phyloP scores from a whole-genome alignment of 257 asterid species.

The Fraxinus pennsylvanica region DNA sequence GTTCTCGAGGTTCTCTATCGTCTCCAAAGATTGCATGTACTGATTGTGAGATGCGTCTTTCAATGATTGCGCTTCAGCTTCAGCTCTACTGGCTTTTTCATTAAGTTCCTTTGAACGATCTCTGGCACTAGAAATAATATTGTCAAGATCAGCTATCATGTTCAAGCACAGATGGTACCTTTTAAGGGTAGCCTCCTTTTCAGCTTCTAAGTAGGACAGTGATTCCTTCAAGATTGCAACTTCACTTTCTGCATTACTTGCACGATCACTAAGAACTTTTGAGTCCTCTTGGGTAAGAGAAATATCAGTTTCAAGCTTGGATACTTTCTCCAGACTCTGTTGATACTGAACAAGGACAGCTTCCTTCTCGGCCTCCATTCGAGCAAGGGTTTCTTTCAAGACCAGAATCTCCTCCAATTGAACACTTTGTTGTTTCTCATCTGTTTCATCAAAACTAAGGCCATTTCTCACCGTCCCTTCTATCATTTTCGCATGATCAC shows the following conservation, averaged over 20 bases:
- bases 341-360: slow-evolving; percentile 67
- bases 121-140: slow-evolving; percentile 40
- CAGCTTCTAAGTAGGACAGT: slow-evolving; percentile 63
- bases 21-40: slow-evolving; percentile 69
- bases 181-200: slow-evolving; percentile 69
- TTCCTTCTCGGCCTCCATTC: slow-evolving; percentile 86
- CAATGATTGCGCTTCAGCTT: slow-evolving; percentile 53
- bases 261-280: slow-evolving; percentile 57
- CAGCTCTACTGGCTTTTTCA: slow-evolving; percentile 58
- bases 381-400: slow-evolving; percentile 66
- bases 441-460: slow-evolving; percentile 65
- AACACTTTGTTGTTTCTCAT: slow-evolving; percentile 42
- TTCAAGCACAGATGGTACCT: slow-evolving; percentile 67
- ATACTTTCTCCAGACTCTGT: slow-evolving; percentile 60
- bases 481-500: slow-evolving; percentile 28
- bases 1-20: slow-evolving; percentile 72
- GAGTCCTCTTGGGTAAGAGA: slow-evolving; percentile 65
- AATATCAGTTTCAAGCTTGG: slow-evolving; percentile 62
- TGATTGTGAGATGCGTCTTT: slow-evolving; percentile 75
- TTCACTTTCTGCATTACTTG: slow-evolving; percentile 76
- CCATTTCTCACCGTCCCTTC: slow-evolving; percentile 56
- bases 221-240: slow-evolving; percentile 58
- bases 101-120: slow-evolving; percentile 46
- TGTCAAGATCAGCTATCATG: slow-evolving; percentile 63
- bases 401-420: slow-evolving; percentile 56